Base-by-base conservation (phyloP, 2,329 filamentous ascomycete species). In the Cercospora canescens region DNA sequence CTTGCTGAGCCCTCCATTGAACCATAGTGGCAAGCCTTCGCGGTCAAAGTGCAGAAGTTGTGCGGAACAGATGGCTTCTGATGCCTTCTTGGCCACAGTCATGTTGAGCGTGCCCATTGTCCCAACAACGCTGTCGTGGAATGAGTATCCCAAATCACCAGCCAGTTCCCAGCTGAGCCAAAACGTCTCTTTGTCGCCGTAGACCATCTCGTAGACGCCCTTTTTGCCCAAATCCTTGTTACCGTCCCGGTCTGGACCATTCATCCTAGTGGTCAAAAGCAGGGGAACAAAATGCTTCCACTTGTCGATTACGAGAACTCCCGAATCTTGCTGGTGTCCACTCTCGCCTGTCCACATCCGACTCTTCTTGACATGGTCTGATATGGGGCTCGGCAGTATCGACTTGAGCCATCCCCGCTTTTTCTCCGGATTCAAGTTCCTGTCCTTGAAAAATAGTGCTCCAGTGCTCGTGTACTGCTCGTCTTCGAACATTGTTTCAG, bases 131-230 rank as follows among this genome's bases (percentile, higher is more conserved):
- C 81, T 81, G 37, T 75, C 72, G 67, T 83, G 80, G 73, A 83
- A 84, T 21, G 78, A 73, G 67, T 82, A 83, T 26, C 79, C 76
- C 7, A 74, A 67, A 62, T 81, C 80, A 4, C 79, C 81, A 18
- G 78, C 79, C 14, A 83, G 77, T 64, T 83, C 79, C 76, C 81
- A 83, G n/a, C 80, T 79, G 3, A 84, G 76, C 82, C 82, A 84
- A 75, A 82, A 84, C 1, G 81, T 83, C 66, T 84, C 82, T 67
- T 84, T 84, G 71, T 84, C 81, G 52, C 81, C 81, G 62, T 81
- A 82, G 35, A 83, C 78, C 79, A 83, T 79, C 60, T 83, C 80
- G 59, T 83, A 83, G 0, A 83, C 80, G 37, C 81, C 81, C 39
- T 73, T 69, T 30, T 78, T 76, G 14, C 79, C 79, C 54, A 75